Conservation (phyloP, 2,329 filamentous ascomycete genomes). For the Fusarium zealandicum region DNA sequence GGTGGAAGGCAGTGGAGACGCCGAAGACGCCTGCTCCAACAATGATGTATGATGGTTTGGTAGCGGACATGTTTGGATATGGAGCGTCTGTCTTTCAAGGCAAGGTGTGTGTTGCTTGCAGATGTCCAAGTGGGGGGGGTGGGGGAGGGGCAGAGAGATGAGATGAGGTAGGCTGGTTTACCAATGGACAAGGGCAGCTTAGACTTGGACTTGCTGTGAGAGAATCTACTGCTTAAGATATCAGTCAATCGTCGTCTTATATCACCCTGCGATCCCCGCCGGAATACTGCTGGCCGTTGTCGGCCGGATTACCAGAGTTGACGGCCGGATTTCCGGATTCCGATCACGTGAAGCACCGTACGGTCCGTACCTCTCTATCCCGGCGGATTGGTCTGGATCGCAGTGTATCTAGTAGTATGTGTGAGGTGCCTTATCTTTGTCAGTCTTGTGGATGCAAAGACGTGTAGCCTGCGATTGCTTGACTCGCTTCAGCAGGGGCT, state of each 20-base stretch:
- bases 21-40: conserved; percentile 72
- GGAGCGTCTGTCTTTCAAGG: too few relatives aligned
- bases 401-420: too few relatives aligned
- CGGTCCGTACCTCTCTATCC: too few relatives aligned
- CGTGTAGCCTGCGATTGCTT: too few relatives aligned
- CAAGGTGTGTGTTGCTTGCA: too few relatives aligned
- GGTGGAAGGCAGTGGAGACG: conserved; percentile 69
- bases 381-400: too few relatives aligned
- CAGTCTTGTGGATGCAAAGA: too few relatives aligned
- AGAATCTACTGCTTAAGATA: conserved; percentile 11
- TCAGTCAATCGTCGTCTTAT: conserved; percentile 21
- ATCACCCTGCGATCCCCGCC: not conserved
- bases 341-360: not conserved
- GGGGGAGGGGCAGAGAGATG: too few relatives aligned
- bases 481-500: too few relatives aligned
- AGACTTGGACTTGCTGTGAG: not conserved
- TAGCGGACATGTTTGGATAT: conserved; percentile 30
- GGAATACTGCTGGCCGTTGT: not conserved
- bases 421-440: too few relatives aligned
- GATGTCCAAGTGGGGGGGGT: too few relatives aligned
- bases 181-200: conserved; percentile 11
- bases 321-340: not conserved
- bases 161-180: not conserved
- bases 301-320: not conserved
- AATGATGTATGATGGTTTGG: conserved; percentile 58